Evolutionary conservation across 2,329 filamentous ascomycete species (phyloP).

Genomic region (Ilyonectria mors-panacis): DNA sequence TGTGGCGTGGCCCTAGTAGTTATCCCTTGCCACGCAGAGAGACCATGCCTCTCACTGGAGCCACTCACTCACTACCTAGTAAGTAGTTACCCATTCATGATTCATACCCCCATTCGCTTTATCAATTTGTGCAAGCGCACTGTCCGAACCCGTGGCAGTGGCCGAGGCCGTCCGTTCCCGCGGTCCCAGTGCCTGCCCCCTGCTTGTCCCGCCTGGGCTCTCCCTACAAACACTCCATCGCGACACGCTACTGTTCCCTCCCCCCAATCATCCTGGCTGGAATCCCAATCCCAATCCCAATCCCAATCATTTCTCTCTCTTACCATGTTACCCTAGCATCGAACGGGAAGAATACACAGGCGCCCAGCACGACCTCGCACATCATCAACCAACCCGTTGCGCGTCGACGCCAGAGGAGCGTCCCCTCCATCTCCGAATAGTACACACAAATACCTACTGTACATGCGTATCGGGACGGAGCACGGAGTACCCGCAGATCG

Average conservation of each 20-base stretch:
- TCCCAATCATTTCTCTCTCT: conserved; percentile 24
- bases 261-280: conserved; percentile 28
- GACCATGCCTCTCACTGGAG: conserved; percentile 3
- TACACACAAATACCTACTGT: neutral
- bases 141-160: neutral
- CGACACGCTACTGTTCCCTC: neutral
- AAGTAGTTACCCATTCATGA: neutral
- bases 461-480: conserved; percentile 8
- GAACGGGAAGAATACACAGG: neutral
- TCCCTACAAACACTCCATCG: neutral
- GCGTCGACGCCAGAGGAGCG: neutral
- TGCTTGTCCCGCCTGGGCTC: neutral
- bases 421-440: neutral
- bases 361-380: neutral
- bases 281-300: conserved; percentile 7
- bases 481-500: conserved; percentile 18
- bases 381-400: neutral
- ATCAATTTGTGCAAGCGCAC: conserved; percentile 4
- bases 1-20: conserved; percentile 5
- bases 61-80: conserved; percentile 11
- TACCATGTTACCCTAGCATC: neutral
- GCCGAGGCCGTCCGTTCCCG: conserved; percentile 20
- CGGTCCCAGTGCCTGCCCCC: conserved; percentile 6
- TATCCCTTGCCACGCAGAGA: conserved; percentile 1
- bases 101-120: neutral